Percentiles rank a stretch among this genome's conserved stretches.
These are phyloP conservation scores for Podila verticillata DNA, from an alignment of 192 early-diverging fungal genomes.

Conservation along the genomic window DNA sequence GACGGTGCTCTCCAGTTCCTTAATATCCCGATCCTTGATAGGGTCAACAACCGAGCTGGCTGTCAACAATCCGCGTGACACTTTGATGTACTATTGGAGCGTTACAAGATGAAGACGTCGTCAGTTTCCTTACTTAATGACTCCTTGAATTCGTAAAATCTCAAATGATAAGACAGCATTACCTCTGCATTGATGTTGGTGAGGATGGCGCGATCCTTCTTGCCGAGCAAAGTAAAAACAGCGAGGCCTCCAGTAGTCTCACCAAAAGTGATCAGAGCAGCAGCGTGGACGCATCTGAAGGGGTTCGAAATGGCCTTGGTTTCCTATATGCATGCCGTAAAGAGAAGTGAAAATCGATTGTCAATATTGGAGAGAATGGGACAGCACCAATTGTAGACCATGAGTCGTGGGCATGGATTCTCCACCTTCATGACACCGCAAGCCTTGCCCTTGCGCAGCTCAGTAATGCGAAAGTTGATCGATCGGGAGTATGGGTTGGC, in stretches of 20 bases:
- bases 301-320: conserved; percentile 60
- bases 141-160: too few relatives aligned
- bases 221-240: conserved; percentile 54
- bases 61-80: conserved; percentile 40
- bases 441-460: conserved; percentile 62
- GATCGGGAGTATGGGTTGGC: conserved; percentile 61
- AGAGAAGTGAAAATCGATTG: background rate
- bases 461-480: conserved; percentile 65
- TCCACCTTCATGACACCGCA: conserved; percentile 64
- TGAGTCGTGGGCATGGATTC: too few relatives aligned
- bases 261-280: conserved; percentile 63
- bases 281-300: conserved; percentile 62
- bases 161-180: background rate
- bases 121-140: too few relatives aligned
- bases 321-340: conserved; percentile 46
- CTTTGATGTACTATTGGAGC: conserved; percentile 35
- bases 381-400: too few relatives aligned
- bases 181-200: conserved; percentile 63
- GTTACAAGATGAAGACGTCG: background rate
- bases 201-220: conserved; percentile 61
- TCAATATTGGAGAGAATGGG: too few relatives aligned
- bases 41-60: conserved; percentile 39
- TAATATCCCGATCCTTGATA: conserved; percentile 38
- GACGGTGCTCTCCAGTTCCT: conserved; percentile 52
- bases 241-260: conserved; percentile 67